Conservation (phyloP, 345 rosid genomes). For the Salix caprea region DNA sequence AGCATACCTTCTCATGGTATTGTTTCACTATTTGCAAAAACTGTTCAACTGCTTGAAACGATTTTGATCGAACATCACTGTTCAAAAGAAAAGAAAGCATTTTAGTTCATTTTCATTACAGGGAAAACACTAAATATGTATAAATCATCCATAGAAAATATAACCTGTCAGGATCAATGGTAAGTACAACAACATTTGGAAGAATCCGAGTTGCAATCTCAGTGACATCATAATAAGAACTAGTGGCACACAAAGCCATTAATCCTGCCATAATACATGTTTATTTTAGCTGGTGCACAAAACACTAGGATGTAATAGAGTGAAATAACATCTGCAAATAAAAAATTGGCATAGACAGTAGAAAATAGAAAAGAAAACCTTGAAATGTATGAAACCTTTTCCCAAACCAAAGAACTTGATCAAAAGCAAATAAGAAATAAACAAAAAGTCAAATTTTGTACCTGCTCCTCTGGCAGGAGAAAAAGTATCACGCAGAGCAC, state of each 20-base stretch:
- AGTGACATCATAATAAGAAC: constrained; percentile 73
- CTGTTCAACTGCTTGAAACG: constrained; percentile 93
- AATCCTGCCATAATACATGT: constrained; percentile 51
- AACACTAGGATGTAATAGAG: neutral
- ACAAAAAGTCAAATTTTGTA: constrained; percentile 26
- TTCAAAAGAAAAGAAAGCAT: constrained; percentile 18
- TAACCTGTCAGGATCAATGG: constrained; percentile 93
- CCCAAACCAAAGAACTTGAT: neutral
- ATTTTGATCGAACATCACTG: constrained; percentile 92
- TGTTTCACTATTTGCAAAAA: constrained; percentile 86
- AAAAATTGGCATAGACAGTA: neutral
- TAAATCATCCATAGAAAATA: constrained; percentile 5
- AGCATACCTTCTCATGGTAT: constrained; percentile 64
- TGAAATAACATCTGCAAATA: neutral
- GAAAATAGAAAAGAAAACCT: neutral
- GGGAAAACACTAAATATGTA: constrained; percentile 2
- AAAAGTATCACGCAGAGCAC: constrained; percentile 93
- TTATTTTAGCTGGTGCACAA: constrained; percentile 4
- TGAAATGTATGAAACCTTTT: neutral
- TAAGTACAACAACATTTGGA: constrained; percentile 81
- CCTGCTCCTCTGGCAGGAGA: constrained; percentile 99
- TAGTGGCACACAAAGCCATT: constrained; percentile 95
- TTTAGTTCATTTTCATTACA: neutral
- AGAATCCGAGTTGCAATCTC: constrained; percentile 95
- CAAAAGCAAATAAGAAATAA: neutral